phyloP scores from a whole-genome alignment of 176 grass and related monocot genomes.

The Aegilops sharonensis region DNA sequence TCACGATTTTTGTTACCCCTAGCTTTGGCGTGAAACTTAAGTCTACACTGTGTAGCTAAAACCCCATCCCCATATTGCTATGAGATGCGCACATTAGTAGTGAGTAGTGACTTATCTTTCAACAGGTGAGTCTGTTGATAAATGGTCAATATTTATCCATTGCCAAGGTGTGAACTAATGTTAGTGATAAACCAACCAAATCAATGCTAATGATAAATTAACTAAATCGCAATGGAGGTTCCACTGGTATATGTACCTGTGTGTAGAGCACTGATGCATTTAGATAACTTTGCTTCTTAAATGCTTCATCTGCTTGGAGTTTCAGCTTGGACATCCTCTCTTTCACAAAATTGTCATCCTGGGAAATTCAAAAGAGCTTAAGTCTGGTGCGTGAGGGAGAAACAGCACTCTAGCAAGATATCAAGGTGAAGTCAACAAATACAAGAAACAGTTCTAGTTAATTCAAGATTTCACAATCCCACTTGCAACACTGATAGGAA shows the following conservation, averaged over 20 bases:
- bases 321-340: constrained; percentile 31
- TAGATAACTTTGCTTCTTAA: constrained; percentile 37
- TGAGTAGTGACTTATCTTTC: background rate
- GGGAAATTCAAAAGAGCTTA: background rate
- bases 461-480: background rate
- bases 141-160: background rate
- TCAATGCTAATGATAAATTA: too few relatives aligned
- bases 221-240: background rate
- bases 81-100: background rate
- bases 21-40: background rate
- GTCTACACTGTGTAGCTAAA: background rate
- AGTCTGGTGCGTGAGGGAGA: background rate
- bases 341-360: constrained; percentile 30
- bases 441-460: background rate
- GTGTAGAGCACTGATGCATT: constrained; percentile 19
- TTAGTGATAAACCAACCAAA: background rate
- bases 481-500: background rate
- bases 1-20: background rate
- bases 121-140: background rate
- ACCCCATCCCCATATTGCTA: background rate
- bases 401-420: background rate
- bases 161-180: background rate
- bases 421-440: background rate
- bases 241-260: background rate
- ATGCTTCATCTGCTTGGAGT: constrained; percentile 27